Percentiles rank a stretch among this genome's conserved stretches.
phyloP scores from a whole-genome alignment of 495 filamentous ascomycete species.

The Talaromyces thailandensis region DNA sequence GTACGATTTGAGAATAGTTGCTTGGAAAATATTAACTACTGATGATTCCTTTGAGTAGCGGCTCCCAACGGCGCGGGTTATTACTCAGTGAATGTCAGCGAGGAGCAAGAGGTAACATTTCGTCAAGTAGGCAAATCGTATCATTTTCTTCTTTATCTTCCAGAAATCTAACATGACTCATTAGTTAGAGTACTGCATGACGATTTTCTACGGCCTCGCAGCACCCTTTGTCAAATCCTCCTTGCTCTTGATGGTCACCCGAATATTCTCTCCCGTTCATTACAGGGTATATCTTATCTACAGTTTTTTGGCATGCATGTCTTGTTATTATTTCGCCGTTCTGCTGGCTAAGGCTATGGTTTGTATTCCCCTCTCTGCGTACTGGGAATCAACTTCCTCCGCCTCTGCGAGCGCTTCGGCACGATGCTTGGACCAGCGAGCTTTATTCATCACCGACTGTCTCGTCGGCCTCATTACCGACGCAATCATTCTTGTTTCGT shows the following conservation, averaged over 20 bases:
- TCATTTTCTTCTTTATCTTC: not conserved
- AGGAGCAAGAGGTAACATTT: constrained; percentile 14
- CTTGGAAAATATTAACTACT: not conserved
- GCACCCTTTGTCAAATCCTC: constrained; percentile 37
- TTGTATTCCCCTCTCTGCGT: constrained; percentile 24
- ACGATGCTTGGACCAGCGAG: constrained; percentile 31
- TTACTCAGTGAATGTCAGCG: constrained; percentile 16
- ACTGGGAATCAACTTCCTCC: constrained; percentile 15
- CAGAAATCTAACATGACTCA: constrained; percentile 1
- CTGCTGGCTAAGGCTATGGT: constrained; percentile 26
- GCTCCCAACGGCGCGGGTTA: constrained; percentile 31
- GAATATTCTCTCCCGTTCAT: constrained; percentile 35
- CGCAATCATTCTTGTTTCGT: constrained; percentile 15
- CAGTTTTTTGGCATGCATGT: constrained; percentile 30
- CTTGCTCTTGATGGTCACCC: constrained; percentile 37
- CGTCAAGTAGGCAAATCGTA: constrained; percentile 16
- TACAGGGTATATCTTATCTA: constrained; percentile 33
- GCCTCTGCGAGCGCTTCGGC: not conserved
- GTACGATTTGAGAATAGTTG: constrained; percentile 2
- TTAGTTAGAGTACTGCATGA: constrained; percentile 20
- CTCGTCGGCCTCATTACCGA: constrained; percentile 38
- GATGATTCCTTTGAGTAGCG: constrained; percentile 13
- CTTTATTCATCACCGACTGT: constrained; percentile 36
- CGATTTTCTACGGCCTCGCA: constrained; percentile 39
- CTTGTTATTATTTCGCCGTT: constrained; percentile 24